Evolutionary conservation across 805 yeast species (phyloP).

Genomic region (Starmerella gropengiesseri): DNA sequence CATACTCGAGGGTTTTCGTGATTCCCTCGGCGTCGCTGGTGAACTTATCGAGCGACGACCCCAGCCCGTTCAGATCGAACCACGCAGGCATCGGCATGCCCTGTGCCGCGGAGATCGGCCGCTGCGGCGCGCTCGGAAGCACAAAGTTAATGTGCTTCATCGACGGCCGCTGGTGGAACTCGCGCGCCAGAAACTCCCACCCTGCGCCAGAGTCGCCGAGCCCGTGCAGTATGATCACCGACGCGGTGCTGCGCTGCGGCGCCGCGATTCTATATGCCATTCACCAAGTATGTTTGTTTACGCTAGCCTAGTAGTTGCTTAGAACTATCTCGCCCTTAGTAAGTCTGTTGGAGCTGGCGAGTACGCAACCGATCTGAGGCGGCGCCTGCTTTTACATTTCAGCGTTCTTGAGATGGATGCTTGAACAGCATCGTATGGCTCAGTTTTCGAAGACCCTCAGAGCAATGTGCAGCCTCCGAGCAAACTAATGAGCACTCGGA

Average conservation of each 20-base stretch:
- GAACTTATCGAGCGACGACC: conserved; percentile 7
- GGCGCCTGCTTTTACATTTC: no score
- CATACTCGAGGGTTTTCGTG: conserved; percentile 25
- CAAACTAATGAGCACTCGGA: no score
- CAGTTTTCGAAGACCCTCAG: no score
- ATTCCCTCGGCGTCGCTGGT: conserved; percentile 34
- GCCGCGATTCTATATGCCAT: conserved; percentile 31
- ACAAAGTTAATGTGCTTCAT: conserved; percentile 55
- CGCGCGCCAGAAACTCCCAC: conserved; percentile 72
- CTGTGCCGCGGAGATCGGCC: conserved; percentile 50
- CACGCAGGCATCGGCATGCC: conserved; percentile 69
- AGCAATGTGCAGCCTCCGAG: no score
- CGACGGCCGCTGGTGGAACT: conserved; percentile 35
- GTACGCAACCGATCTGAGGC: no score
- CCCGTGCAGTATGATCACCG: conserved; percentile 76
- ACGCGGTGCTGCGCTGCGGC: conserved; percentile 41
- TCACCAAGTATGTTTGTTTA: background rate
- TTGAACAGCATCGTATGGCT: no score
- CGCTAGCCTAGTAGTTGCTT: background rate
- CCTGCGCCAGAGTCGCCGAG: conserved; percentile 86
- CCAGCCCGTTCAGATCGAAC: conserved; percentile 55
- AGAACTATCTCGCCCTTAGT: background rate
- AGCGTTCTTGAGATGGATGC: no score
- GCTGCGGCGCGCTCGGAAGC: conserved; percentile 82
- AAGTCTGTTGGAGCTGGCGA: no score